Evolutionary conservation across 768 basidiomycete genomes (phyloP), one percentile per base, ranked within the genome.

Genomic region (Flagelloscypha sp.): DNA sequence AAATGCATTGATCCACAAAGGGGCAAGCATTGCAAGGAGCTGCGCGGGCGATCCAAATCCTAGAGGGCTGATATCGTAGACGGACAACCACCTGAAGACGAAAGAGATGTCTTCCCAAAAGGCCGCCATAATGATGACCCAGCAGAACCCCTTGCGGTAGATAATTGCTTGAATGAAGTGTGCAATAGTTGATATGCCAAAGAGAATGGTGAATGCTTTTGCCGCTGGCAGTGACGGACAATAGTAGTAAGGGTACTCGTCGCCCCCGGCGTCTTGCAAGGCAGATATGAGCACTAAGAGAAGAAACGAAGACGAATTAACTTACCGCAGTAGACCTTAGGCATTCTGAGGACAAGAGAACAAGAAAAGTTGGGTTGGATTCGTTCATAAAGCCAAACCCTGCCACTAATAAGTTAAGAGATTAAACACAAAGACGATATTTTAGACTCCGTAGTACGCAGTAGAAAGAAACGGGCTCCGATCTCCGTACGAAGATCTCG

Each of bases 1-100:
- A 42, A 52, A 52, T 1, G 48, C 48, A 34, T 50, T 52, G 32
- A 50, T 46, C 47, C 50, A 52, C n/a, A 52, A 22, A n/a, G 50
- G 50, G 3, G 48, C 17, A 10, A 52, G 48, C 7, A 52, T 42
- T 19, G 50, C 44, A 18, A 52, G 40, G 13, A 52, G 31, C 36
- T 50, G 46, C 13, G 44, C 43, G 1, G 47, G 41, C 2, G 29
- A 36, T 2, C 28, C 43, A 15, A 27, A 46, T 7, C 37, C 28
- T 6, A 24, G 1, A 16, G 35, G 35, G 5, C 36, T 39, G 20
- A 42, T 40, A 33, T 51, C 6, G 18, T 38, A 20, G 4, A 46
- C 37, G 2, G 43, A 29, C 15, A 41, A 16, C 10, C 40, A 37
- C 7, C 49, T 45, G 23, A 47, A 29, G 22, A 33, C 18, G 33